phyloP scores from a whole-genome alignment of 108 stramenopile species.

The Schizochytrium sp. region DNA sequence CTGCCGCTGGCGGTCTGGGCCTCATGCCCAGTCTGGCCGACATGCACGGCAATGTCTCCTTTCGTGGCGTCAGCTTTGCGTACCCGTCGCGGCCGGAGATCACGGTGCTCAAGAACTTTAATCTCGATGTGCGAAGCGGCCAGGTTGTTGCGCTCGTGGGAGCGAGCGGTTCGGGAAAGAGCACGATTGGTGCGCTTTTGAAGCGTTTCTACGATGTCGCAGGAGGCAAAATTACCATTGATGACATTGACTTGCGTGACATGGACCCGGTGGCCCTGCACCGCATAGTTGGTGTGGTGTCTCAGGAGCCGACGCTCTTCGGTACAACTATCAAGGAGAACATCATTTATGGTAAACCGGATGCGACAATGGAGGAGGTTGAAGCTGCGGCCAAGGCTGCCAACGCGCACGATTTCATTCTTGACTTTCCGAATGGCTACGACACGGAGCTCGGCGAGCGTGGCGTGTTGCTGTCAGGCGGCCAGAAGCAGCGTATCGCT shows the following conservation, averaged over 20 bases:
- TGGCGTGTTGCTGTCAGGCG: conserved; percentile 76
- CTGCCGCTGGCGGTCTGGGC: neutral
- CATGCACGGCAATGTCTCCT: neutral
- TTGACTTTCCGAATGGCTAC: conserved; percentile 60
- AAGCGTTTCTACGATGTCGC: conserved; percentile 7
- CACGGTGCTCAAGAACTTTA: neutral
- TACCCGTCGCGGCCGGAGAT: conserved; percentile 20
- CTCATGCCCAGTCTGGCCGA: neutral
- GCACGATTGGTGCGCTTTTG: neutral
- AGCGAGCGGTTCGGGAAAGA: conserved; percentile 13
- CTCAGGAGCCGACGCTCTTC: conserved; percentile 16
- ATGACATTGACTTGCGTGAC: conserved; percentile 5
- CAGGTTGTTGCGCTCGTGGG: conserved; percentile 8
- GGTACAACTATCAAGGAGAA: conserved; percentile 8
- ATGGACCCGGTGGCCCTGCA: neutral
- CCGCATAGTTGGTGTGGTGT: neutral
- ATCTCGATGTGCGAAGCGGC: neutral
- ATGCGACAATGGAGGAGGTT: conserved; percentile 51
- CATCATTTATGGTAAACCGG: conserved; percentile 36
- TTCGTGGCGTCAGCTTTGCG: conserved; percentile 9
- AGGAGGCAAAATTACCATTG: neutral
- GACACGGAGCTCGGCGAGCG: conserved; percentile 70
- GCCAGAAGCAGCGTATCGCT: conserved; percentile 83
- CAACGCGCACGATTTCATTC: conserved; percentile 58
- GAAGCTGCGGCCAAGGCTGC: conserved; percentile 49